Evolutionary conservation across 768 basidiomycete species (phyloP).

Genomic region (Russula olivacea): DNA sequence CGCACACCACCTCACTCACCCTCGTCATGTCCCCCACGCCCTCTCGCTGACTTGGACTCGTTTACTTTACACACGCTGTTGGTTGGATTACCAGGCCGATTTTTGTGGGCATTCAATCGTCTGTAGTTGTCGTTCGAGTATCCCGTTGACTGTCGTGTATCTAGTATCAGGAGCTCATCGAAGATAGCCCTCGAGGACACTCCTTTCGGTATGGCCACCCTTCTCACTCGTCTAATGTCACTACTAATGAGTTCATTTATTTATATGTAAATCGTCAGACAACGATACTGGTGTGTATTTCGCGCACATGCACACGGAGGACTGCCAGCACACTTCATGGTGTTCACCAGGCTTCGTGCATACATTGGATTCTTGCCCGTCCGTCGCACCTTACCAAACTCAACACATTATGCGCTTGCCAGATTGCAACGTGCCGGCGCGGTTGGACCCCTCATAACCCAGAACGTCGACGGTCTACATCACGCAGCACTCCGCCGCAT

Average conservation of each 20-base stretch:
- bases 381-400: conserved; percentile 76
- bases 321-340: no score
- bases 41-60: not conserved
- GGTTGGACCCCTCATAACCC: conserved; percentile 66
- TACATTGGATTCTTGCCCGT: conserved; percentile 86
- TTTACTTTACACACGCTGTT: not conserved
- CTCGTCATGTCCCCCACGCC: no score
- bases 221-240: not conserved
- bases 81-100: conserved; percentile 23
- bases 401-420: conserved; percentile 82
- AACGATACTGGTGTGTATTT: conserved; percentile 69
- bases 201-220: conserved; percentile 53
- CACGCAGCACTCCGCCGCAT: conserved; percentile 61
- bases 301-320: not conserved
- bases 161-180: conserved; percentile 77
- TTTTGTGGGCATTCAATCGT: conserved; percentile 19
- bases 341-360: conserved; percentile 49
- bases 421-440: conserved; percentile 68
- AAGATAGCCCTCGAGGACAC: conserved; percentile 59
- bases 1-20: conserved; percentile 25
- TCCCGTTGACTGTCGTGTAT: conserved; percentile 15
- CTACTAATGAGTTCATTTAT: not conserved
- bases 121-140: not conserved
- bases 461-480: conserved; percentile 94
- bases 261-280: conserved; percentile 38